These are phyloP conservation scores for Didymella pinodella DNA, from an alignment of 2,329 filamentous ascomycete species.

Conservation along the genomic window DNA sequence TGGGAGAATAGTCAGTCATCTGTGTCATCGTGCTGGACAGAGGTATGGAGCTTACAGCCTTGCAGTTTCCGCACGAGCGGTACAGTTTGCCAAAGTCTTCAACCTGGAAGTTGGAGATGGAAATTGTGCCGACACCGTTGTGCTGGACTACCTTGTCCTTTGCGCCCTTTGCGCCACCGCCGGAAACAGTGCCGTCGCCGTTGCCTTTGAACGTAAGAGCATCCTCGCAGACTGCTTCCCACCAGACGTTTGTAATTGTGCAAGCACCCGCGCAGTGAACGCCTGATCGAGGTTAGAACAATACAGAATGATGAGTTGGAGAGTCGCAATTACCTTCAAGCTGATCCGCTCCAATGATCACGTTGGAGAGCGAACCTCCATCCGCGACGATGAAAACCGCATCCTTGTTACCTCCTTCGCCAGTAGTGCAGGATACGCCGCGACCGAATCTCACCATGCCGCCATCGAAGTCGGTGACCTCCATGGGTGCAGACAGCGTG, in stretches of 20 bases:
- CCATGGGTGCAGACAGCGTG: slow-evolving; percentile 29
- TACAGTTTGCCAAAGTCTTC: slow-evolving; percentile 54
- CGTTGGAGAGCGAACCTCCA: slow-evolving; percentile 62
- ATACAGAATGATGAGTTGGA: no score
- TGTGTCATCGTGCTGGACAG: slow-evolving; percentile 33
- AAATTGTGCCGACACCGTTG: slow-evolving; percentile 48
- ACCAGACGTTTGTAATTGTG: slow-evolving; percentile 58
- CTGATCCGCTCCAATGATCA: slow-evolving; percentile 61
- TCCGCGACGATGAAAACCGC: slow-evolving; percentile 63
- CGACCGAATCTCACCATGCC: slow-evolving; percentile 35
- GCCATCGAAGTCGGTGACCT: slow-evolving; percentile 36
- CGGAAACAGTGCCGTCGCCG: slow-evolving; percentile 49
- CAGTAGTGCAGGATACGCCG: slow-evolving; percentile 45
- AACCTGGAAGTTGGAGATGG: slow-evolving; percentile 46
- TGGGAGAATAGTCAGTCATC: slow-evolving; percentile 11
- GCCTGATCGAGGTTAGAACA: slow-evolving; percentile 34
- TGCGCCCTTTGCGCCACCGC: slow-evolving; percentile 51
- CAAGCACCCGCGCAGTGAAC: slow-evolving; percentile 61
- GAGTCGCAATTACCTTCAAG: slow-evolving; percentile 43
- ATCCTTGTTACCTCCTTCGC: slow-evolving; percentile 55
- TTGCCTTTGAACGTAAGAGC: slow-evolving; percentile 48
- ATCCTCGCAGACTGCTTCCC: slow-evolving; percentile 54
- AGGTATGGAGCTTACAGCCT: slow-evolving; percentile 53
- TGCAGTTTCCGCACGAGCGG: slow-evolving; percentile 58
- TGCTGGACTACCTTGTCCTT: slow-evolving; percentile 55